Percentiles rank a stretch among this genome's conserved stretches.
These are phyloP conservation scores for Coccomyxa sp. DNA, from an alignment of 139 green algal genomes.

Conservation along the genomic window DNA sequence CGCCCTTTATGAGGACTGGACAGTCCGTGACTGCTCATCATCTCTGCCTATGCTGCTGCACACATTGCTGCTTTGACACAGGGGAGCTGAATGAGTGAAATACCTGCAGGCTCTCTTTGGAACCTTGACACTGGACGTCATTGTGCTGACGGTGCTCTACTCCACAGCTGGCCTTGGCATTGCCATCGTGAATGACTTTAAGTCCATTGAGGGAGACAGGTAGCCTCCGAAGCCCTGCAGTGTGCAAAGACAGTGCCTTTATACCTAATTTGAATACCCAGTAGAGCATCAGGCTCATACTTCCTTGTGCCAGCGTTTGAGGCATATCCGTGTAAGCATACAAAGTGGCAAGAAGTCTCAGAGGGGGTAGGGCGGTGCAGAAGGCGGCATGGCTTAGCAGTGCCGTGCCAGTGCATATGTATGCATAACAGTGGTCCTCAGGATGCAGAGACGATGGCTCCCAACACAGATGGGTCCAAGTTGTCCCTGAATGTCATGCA, in stretches of 20 bases:
- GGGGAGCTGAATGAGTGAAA: no score
- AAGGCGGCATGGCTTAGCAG: no score
- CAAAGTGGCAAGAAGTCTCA: no score
- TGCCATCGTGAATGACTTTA: conserved; percentile 99
- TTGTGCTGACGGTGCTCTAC: conserved; percentile 96
- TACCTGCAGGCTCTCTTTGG: conserved; percentile 87
- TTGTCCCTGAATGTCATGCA: conserved; percentile 16
- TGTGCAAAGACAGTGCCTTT: background rate
- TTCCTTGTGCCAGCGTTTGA: background rate
- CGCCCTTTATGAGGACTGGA: background rate
- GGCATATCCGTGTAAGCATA: no score
- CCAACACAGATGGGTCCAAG: background rate
- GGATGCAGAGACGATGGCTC: no score
- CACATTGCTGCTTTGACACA: no score
- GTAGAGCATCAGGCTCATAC: background rate
- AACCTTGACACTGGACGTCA: conserved; percentile 83
- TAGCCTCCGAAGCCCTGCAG: conserved; percentile 12
- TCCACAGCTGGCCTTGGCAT: conserved; percentile 96
- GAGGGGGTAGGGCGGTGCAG: no score
- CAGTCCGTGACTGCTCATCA: background rate
- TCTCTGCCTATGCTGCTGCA: no score
- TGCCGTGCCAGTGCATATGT: no score
- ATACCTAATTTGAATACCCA: background rate
- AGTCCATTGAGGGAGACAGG: conserved; percentile 92
- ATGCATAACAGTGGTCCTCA: no score